Evolutionary conservation across 2,329 filamentous ascomycete species (phyloP).

Genomic region (Rhynchosporium agropyri): DNA sequence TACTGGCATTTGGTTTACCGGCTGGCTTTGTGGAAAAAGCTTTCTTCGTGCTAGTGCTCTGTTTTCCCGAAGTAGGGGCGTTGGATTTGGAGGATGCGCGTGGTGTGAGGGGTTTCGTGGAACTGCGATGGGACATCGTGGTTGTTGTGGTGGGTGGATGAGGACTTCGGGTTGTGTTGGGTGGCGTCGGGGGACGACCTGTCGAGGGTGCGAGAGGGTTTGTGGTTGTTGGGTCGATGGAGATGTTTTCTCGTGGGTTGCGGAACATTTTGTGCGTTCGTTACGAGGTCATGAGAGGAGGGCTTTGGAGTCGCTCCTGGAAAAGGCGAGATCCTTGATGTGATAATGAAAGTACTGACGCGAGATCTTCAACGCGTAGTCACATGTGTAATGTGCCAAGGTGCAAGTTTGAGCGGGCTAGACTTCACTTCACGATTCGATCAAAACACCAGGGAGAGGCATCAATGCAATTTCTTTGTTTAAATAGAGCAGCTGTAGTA

Average conservation of each 20-base stretch:
- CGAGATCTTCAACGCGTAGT: slow-evolving; percentile 7
- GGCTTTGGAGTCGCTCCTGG: too few relatives aligned
- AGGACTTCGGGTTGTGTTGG: slow-evolving; percentile 31
- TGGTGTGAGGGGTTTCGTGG: slow-evolving; percentile 40
- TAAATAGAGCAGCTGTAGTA: too few relatives aligned
- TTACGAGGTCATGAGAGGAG: neutral
- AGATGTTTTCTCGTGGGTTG: slow-evolving; percentile 53
- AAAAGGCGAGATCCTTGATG: neutral
- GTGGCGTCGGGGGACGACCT: slow-evolving; percentile 57
- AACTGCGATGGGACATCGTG: slow-evolving; percentile 34
- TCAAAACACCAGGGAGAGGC: neutral
- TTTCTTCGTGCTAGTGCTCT: slow-evolving; percentile 34
- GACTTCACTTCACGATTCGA: neutral
- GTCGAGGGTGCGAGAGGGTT: slow-evolving; percentile 48
- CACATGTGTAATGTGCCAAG: slow-evolving; percentile 1
- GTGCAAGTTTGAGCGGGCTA: neutral
- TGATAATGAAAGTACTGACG: neutral
- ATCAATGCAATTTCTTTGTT: neutral
- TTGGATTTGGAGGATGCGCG: slow-evolving; percentile 38
- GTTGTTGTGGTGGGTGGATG: slow-evolving; percentile 15
- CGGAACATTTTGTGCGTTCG: slow-evolving; percentile 51
- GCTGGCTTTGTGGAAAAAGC: slow-evolving; percentile 29
- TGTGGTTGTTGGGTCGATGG: slow-evolving; percentile 40
- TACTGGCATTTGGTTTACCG: slow-evolving; percentile 60
- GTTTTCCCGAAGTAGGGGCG: slow-evolving; percentile 20